Percentiles rank a stretch among this genome's conserved stretches.
Conservation (phyloP, 306 rosid genomes). For the Leucaena leucocephala region DNA sequence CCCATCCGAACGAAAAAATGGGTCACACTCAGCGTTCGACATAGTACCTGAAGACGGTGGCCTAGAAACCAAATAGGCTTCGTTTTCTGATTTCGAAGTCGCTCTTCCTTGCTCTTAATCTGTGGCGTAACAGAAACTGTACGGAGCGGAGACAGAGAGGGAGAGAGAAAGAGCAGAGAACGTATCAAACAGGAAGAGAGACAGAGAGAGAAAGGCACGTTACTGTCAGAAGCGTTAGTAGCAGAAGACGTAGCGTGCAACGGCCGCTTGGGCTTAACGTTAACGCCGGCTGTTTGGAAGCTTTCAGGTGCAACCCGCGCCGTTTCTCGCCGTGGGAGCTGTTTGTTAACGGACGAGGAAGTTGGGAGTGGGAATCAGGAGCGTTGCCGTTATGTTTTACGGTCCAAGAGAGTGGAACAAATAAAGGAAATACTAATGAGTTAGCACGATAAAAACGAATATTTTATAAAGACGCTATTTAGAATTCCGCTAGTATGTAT, state of each 20-base stretch:
- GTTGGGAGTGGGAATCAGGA: conserved; percentile 8
- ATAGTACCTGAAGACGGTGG: conserved; percentile 26
- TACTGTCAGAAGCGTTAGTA: conserved; percentile 52
- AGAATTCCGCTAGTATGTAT: too few relatives aligned
- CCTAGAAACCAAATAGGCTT: conserved; percentile 22
- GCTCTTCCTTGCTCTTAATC: conserved; percentile 14
- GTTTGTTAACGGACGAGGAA: conserved; percentile 45
- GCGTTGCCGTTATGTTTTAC: not conserved
- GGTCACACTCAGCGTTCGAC: conserved; percentile 8
- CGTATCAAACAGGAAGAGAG: conserved; percentile 20
- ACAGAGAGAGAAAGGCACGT: conserved; percentile 42
- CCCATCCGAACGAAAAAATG: conserved; percentile 18
- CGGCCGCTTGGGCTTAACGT: conserved; percentile 58
- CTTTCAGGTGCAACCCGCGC: conserved; percentile 10
- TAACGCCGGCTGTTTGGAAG: conserved; percentile 47
- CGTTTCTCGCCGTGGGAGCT: conserved; percentile 27
- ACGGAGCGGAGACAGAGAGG: conserved; percentile 47
- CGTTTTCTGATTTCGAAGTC: conserved; percentile 51
- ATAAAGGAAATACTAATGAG: too few relatives aligned
- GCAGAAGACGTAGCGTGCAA: conserved; percentile 61
- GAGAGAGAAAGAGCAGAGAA: conserved; percentile 17
- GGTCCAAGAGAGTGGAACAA: not conserved
- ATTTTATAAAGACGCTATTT: too few relatives aligned
- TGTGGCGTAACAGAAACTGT: conserved; percentile 41
- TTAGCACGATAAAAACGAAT: too few relatives aligned